Conservation (phyloP, 768 basidiomycete species). For the Crucibulum laeve region DNA sequence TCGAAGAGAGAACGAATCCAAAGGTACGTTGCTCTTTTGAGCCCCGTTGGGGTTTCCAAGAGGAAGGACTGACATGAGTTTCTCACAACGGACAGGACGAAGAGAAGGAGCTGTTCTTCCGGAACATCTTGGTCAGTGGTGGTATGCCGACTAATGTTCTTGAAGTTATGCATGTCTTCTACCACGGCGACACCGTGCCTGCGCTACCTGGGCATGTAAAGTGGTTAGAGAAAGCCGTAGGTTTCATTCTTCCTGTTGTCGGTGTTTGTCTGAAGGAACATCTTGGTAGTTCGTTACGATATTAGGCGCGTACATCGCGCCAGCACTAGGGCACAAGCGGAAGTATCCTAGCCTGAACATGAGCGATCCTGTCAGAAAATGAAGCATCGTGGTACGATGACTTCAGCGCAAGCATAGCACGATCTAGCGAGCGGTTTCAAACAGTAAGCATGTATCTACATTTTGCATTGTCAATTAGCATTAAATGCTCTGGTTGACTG, state of each 20-base stretch:
- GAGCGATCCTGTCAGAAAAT: no score
- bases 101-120: constrained; percentile 29
- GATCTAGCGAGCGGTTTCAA: no score
- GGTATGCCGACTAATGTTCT: constrained; percentile 12
- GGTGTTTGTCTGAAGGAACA: not conserved
- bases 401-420: no score
- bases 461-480: no score
- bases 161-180: constrained; percentile 15
- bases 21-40: constrained; percentile 14
- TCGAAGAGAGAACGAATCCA: constrained; percentile 26
- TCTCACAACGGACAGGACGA: constrained; percentile 22
- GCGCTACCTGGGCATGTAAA: constrained; percentile 20
- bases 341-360: constrained; percentile 11
- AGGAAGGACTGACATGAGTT: not conserved
- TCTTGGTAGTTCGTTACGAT: constrained; percentile 19
- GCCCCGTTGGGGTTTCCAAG: not conserved
- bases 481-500: no score
- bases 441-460: no score
- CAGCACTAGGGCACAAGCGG: constrained; percentile 16
- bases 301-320: constrained; percentile 20
- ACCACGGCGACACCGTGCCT: constrained; percentile 21
- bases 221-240: constrained; percentile 22
- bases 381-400: no score
- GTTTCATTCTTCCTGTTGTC: constrained; percentile 5
- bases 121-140: constrained; percentile 19